Evolutionary conservation across 805 yeast species (phyloP), one percentile per base, ranked within the genome.

Genomic region (Barnettozyma salicaria): DNA sequence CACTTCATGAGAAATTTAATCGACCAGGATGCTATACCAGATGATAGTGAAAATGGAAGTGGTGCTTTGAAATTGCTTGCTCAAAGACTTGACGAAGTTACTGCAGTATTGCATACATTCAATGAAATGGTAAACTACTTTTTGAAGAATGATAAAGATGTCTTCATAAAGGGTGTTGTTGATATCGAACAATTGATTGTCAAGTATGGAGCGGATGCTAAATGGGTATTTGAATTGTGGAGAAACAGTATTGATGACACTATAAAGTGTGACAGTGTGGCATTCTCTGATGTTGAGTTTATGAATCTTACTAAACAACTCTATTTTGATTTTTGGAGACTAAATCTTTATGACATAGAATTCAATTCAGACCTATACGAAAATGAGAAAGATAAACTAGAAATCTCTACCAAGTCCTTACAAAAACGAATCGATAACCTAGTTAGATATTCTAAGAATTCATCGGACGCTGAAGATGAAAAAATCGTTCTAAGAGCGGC

Each of bases 211-310:
- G 62, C 81, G 7, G 65, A 74, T 4, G 57, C 73, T 0, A 67
- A 69, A 14, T 80, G 90, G 86, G 78, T 78, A 0, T 86, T 85
- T 60, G 85, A 80, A 43, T 52, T 86, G 2, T 87, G 95, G 95
- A 70, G 96, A 53, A 53, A 50, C 34, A 44, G 61, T 52, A 42
- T 67, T 56, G 56, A 45, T 9, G 23, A 30, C 44, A 30, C 21
- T 18, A 27, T 38, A 4, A 54, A 47, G 19, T 39, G 53, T 20
- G 53, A 40, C 2, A 22, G 16, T 9, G 12, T 24, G 6, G 52
- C 44, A 23, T 20, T 23, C 19, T 9, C 18, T 27, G 21, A 8
- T 16, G 43, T 55, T 14, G 50, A 59, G 24, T 58, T 59, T 35
- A 23, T 41, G 0, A 24, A 45, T 7, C 34, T 78, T 3, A 49